These are phyloP conservation scores for Neurospora sublineolata DNA, from an alignment of 495 filamentous ascomycete species.

Conservation along the genomic window DNA sequence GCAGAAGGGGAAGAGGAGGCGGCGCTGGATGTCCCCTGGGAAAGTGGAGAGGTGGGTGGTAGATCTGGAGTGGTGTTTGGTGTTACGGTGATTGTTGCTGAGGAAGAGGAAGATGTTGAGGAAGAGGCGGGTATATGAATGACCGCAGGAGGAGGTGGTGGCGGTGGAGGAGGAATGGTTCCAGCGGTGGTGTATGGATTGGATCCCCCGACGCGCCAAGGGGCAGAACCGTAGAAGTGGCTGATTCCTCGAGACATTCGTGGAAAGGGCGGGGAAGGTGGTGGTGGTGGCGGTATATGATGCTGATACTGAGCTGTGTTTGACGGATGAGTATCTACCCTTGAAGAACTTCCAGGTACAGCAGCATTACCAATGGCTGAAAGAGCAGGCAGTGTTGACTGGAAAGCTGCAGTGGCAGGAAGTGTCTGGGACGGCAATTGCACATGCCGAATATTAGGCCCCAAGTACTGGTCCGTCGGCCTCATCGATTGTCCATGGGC, in stretches of 20 bases:
- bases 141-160: slow-evolving; percentile 18
- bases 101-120: slow-evolving; percentile 9
- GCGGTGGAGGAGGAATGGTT: slow-evolving; percentile 14
- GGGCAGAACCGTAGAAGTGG: not conserved
- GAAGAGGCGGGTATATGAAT: slow-evolving; percentile 5
- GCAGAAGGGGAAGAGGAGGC: not conserved
- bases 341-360: not conserved
- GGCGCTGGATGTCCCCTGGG: not conserved
- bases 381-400: not conserved
- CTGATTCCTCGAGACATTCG: not conserved
- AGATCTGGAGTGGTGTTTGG: slow-evolving; percentile 13
- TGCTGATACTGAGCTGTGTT: not conserved
- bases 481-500: not conserved
- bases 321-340: not conserved
- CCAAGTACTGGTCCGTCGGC: not conserved
- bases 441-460: not conserved
- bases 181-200: not conserved
- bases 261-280: not conserved
- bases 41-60: not conserved
- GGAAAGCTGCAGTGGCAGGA: not conserved
- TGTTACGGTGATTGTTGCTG: slow-evolving; percentile 12
- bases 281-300: not conserved
- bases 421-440: not conserved
- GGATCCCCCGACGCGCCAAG: not conserved
- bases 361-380: not conserved